Conservation (phyloP, 2,329 filamentous ascomycete species). For the Microthyrium microscopicum region DNA sequence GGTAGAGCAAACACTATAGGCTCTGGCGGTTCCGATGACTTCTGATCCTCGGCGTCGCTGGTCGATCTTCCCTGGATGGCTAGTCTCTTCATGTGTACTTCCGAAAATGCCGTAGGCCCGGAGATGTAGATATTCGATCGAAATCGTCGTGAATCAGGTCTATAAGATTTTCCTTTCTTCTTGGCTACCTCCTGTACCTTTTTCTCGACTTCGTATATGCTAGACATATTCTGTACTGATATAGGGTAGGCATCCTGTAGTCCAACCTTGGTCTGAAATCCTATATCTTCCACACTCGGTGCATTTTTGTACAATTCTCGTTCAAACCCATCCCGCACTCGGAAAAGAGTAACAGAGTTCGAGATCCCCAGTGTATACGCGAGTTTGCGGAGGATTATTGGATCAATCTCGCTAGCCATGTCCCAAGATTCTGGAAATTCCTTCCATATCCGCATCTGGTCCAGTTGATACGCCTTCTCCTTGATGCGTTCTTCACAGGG, state of each 20-base stretch:
- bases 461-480: slow-evolving; percentile 40
- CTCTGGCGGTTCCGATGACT: slow-evolving; percentile 44
- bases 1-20: slow-evolving; percentile 35
- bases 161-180: slow-evolving; percentile 32
- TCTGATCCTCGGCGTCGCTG: slow-evolving; percentile 53
- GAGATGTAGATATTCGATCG: slow-evolving; percentile 57
- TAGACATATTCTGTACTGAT: slow-evolving; percentile 49
- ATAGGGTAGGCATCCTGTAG: slow-evolving; percentile 60
- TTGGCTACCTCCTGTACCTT: no score
- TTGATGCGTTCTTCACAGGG: slow-evolving; percentile 42
- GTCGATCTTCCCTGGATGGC: background rate
- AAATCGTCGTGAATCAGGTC: slow-evolving; percentile 47
- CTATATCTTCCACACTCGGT: slow-evolving; percentile 39
- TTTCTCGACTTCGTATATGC: slow-evolving; percentile 42
- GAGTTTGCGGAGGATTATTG: slow-evolving; percentile 30
- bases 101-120: slow-evolving; percentile 21
- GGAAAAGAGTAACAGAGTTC: slow-evolving; percentile 50
- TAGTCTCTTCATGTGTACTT: background rate
- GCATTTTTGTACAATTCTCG: slow-evolving; percentile 45
- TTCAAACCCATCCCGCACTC: slow-evolving; percentile 40
- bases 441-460: slow-evolving; percentile 49
- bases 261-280: slow-evolving; percentile 47
- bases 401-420: slow-evolving; percentile 24
- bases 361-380: slow-evolving; percentile 49
- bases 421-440: slow-evolving; percentile 34